Evolutionary conservation across 2,329 filamentous ascomycete genomes (phyloP), one percentile per base, ranked within the genome.

Genomic region (Sporothrix dimorphospora): DNA sequence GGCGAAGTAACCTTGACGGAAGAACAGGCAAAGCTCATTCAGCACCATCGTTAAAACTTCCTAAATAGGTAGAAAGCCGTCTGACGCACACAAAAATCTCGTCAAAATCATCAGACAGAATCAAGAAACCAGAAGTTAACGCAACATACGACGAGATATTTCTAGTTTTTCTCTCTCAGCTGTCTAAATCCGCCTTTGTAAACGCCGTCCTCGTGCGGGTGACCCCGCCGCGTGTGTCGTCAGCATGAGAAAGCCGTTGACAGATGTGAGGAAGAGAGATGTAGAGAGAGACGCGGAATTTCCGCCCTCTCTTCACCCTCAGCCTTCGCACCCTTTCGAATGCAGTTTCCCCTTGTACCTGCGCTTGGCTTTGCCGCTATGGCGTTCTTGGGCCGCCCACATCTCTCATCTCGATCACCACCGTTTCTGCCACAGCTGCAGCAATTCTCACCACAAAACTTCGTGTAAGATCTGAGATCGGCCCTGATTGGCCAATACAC

Each of bases 401-500:
- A 21, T 19, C 9, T 59, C 14, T 59, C 27, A 4, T 21, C 16
- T 24, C 12, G 27, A 34, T 38, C 55, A 40, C 63, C 42, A 49
- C 19, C 16, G 8, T 47, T n/a, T 34, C 40, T 27, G 8, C n/a
- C n/a, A 11, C 7, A 30, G 24, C 5, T 45, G 5, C 7, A 30
- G 24, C 5, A 27, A n/a, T n/a, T n/a, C 61, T 66, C 27, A 66
- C 63, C 40, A 8, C 12, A 55, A 24, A 61, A 27, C 24, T n/a
- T 45, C 24, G 27, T 66, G 63, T 49, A 66, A 66, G 63, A 66
- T 34, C 42, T 12, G 3, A 21, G 9, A 47, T 14, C 16, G 40
- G 8, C 21, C 8, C 24, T 49, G 16, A 66, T 66, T 66, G 42
- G 63, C 16, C 24, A 24, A 66, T 66, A 66, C 63, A 49, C 63